Conservation (phyloP, 192 early-diverging fungal genomes). For the Coemansia sp. region DNA sequence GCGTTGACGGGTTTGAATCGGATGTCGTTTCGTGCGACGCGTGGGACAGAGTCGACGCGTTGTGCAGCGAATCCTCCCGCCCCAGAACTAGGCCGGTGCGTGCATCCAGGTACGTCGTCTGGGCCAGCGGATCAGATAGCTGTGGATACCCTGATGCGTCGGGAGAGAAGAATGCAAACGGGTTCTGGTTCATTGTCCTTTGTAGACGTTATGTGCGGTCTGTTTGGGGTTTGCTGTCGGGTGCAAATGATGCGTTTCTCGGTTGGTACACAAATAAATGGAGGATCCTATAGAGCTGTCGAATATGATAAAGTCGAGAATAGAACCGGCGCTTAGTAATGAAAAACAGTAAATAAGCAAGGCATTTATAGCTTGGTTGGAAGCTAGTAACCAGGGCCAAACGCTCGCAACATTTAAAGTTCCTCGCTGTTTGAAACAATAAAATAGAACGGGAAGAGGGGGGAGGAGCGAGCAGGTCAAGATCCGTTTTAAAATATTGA, state of each 20-base stretch:
- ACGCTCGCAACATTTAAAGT: neutral
- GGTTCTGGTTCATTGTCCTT: slow-evolving; percentile 44
- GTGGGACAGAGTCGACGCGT: slow-evolving; percentile 46
- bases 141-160: slow-evolving; percentile 40
- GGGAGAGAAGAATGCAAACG: slow-evolving; percentile 49
- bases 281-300: neutral
- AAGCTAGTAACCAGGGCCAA: neutral
- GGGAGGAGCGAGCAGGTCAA: neutral
- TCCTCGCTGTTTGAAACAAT: neutral
- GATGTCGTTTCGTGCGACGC: slow-evolving; percentile 36
- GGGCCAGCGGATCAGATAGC: slow-evolving; percentile 34
- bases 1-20: slow-evolving; percentile 46
- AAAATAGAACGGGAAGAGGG: neutral
- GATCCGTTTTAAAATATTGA: neutral
- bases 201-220: neutral
- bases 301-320: neutral
- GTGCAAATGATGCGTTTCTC: too few species aligned
- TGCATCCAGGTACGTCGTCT: slow-evolving; percentile 34
- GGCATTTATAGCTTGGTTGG: neutral
- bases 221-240: too few species aligned
- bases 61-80: slow-evolving; percentile 40
- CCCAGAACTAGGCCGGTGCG: slow-evolving; percentile 17
- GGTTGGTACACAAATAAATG: neutral
- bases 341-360: neutral
- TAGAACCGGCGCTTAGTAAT: neutral